These are phyloP conservation scores for Ceratonia siliqua DNA, from an alignment of 306 rosid species.

Conservation along the genomic window DNA sequence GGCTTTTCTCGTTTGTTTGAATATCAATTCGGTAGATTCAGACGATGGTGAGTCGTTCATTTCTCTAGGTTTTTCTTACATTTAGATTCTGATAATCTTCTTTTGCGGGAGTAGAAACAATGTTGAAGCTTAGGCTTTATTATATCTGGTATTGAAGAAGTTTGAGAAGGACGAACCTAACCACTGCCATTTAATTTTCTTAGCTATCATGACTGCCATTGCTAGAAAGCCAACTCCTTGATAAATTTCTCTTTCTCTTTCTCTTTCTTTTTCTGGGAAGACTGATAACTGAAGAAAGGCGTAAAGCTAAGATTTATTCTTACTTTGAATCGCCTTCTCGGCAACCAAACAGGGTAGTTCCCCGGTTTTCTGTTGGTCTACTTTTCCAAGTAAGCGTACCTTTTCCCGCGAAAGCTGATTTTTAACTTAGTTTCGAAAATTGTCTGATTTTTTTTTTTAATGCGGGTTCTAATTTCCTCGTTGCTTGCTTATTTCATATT, in stretches of 20 bases:
- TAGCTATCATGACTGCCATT: background rate
- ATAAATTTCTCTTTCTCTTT: slow-evolving; percentile 9
- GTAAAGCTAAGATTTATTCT: background rate
- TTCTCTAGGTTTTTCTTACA: background rate
- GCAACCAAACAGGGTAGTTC: slow-evolving; percentile 35
- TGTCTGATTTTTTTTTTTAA: background rate
- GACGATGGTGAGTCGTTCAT: slow-evolving; percentile 71
- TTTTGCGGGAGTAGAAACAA: background rate
- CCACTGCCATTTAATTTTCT: no score
- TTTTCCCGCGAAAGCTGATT: slow-evolving; percentile 23
- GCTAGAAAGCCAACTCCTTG: slow-evolving; percentile 27
- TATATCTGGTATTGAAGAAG: background rate
- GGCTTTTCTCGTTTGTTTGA: slow-evolving; percentile 46
- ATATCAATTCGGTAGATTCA: slow-evolving; percentile 57
- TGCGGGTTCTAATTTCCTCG: slow-evolving; percentile 5
- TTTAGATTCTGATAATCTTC: slow-evolving; percentile 8
- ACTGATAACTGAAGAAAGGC: slow-evolving; percentile 10
- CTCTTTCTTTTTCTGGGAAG: slow-evolving; percentile 19
- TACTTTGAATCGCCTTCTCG: slow-evolving; percentile 1
- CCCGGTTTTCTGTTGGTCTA: slow-evolving; percentile 21
- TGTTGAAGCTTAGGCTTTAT: slow-evolving; percentile 26
- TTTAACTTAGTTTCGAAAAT: slow-evolving; percentile 4
- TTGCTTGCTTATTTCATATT: slow-evolving; percentile 19
- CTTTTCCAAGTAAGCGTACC: slow-evolving; percentile 17
- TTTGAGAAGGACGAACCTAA: background rate